Base-by-base conservation (phyloP, 768 basidiomycete species). In the Boletus fagicola region DNA sequence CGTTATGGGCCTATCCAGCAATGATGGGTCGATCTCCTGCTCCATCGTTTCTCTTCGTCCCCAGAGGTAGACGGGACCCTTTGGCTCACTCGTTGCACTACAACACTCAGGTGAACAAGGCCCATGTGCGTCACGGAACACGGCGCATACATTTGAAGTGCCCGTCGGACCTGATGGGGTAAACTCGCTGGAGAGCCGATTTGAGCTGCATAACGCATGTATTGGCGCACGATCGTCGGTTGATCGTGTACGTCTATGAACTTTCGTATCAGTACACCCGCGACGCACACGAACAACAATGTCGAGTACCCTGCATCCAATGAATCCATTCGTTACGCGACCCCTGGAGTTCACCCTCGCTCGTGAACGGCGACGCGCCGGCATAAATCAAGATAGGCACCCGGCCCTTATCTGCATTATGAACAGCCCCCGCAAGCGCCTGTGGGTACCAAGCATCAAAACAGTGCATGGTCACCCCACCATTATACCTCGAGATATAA, bases 21-120 rank as follows among this genome's bases (percentile, higher is more conserved):
- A 55, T 5, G 69, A 59, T 5, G 72, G 58, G 22, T 81, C 75
- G 0, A 88, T 68, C 64, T 86, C 82, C 66, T 87, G 79, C 62
- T 90, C 87, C 76, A 84, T 83, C 0, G 80, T 77, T 65, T 90
- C 88, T n/a, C 88, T 78, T 16, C 85, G 77, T 13, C 80, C 86
- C 84, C 86, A 89, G 9, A 88, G 75, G 66, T 90, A 89, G 1
- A 87, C 86, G 0, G 88, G 88, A 0, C 88, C 87, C 65, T 81
- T 84, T 0, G 88, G 88, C 30, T 83, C 80, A 51, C 85, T 87
- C n/a, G 72, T 81, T 5, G 88, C 86, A 60, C 86, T 88, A 44
- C 12, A 22, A 33, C 10, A 31, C 45, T 42, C 51, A 57, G 16
- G 53, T 59, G 11, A 60, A 43, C 39, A 24, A 30, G 18, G 5